phyloP scores from a whole-genome alignment of 1,284 basidiomycete genomes.

The Earliella scabrosa region DNA sequence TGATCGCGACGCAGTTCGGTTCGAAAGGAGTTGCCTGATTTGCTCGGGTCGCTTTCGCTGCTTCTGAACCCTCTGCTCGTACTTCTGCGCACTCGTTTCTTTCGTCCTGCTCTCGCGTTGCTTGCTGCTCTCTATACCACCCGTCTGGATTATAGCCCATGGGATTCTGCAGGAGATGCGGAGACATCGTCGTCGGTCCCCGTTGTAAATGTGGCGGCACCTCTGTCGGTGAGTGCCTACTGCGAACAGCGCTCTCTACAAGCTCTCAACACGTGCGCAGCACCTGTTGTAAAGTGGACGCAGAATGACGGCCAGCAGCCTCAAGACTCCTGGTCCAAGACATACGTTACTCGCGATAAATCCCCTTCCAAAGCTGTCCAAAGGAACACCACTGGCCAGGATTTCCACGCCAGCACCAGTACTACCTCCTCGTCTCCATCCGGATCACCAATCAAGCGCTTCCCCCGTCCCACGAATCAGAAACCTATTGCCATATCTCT shows the following conservation, averaged over 20 bases:
- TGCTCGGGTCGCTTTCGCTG: slow-evolving; percentile 6
- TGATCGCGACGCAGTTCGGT: slow-evolving; percentile 27
- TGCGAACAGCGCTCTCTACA: not conserved
- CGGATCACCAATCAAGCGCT: slow-evolving; percentile 42
- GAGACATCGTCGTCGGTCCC: slow-evolving; percentile 70
- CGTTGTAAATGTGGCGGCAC: slow-evolving; percentile 80
- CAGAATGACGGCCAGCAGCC: slow-evolving; percentile 45
- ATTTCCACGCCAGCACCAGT: slow-evolving; percentile 1
- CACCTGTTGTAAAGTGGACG: slow-evolving; percentile 70
- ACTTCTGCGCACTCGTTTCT: not conserved
- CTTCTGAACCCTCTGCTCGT: slow-evolving; percentile 1
- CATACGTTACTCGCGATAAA: slow-evolving; percentile 63
- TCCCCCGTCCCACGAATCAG: slow-evolving; percentile 48
- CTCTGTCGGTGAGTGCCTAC: slow-evolving; percentile 59
- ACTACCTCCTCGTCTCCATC: slow-evolving; percentile 19
- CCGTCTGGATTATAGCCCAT: slow-evolving; percentile 41
- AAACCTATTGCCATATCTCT: slow-evolving; percentile 39
- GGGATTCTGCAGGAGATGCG: slow-evolving; percentile 83
- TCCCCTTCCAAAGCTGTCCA: slow-evolving; percentile 37
- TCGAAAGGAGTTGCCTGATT: slow-evolving; percentile 17
- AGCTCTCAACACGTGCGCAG: slow-evolving; percentile 40
- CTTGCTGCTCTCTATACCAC: slow-evolving; percentile 1
- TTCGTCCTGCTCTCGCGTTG: slow-evolving; percentile 2
- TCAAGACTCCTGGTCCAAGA: slow-evolving; percentile 77
- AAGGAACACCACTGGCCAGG: slow-evolving; percentile 16